A percentile compares a stretch with the other conserved stretches of the same genome.
Evolutionary conservation across 139 green algal species (phyloP).

Genomic region (Pseudopediastrum boryanum): DNA sequence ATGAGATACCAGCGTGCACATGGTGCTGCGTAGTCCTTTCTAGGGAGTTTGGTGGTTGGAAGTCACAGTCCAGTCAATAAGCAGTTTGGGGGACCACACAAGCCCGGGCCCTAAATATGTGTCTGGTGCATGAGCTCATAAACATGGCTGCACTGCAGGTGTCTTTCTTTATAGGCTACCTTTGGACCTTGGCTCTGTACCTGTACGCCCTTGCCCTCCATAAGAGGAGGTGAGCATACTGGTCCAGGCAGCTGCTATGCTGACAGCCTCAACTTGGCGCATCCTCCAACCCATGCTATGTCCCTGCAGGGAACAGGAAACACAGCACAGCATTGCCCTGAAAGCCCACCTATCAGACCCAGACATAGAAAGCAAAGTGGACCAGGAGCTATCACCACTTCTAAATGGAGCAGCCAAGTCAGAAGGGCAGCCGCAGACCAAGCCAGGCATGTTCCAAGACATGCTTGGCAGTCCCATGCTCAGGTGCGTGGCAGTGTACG

Average conservation of each 20-base stretch:
- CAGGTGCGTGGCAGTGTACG: no score
- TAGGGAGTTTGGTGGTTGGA: no score
- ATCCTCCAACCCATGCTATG: background rate
- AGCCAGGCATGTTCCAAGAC: slow-evolving; percentile 1
- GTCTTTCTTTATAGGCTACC: slow-evolving; percentile 53
- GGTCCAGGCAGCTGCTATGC: background rate
- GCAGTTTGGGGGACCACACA: no score
- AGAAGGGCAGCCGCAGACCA: background rate
- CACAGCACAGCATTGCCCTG: background rate
- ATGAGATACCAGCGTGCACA: no score
- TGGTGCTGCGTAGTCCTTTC: no score
- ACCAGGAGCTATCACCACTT: background rate
- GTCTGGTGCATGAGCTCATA: no score
- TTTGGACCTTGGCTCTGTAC: slow-evolving; percentile 47
- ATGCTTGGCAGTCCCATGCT: slow-evolving; percentile 3
- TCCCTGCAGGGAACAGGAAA: background rate
- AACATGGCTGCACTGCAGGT: slow-evolving; percentile 48
- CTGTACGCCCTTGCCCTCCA: slow-evolving; percentile 49
- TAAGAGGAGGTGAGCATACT: slow-evolving; percentile 1
- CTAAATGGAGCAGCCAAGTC: background rate
- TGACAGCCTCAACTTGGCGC: background rate
- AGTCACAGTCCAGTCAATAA: no score
- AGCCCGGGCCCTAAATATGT: no score
- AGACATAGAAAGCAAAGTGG: slow-evolving; percentile 24
- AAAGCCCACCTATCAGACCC: slow-evolving; percentile 35